Evolutionary conservation across 306 rosid species (phyloP).

Genomic region (Vicia faba): DNA sequence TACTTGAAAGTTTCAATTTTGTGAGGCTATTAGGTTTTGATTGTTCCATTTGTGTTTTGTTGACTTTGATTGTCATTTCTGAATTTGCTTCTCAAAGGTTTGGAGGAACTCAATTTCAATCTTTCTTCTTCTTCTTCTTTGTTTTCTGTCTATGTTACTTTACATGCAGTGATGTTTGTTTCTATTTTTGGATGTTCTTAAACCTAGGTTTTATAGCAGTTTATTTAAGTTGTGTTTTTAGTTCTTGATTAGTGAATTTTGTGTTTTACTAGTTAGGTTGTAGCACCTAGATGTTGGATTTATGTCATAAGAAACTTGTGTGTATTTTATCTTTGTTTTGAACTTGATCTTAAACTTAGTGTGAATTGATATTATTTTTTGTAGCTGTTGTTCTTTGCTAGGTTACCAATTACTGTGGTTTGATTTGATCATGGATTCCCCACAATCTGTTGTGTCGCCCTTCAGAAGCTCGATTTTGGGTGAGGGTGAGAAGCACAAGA

Average conservation of each 20-base stretch:
- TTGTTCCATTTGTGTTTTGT: conserved; percentile 28
- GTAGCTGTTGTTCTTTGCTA: conserved; percentile 44
- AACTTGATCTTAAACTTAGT: conserved; percentile 9
- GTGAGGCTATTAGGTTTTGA: conserved; percentile 22
- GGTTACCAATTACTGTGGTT: conserved; percentile 40
- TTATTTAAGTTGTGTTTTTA: conserved; percentile 23
- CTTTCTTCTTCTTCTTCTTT: conserved; percentile 7
- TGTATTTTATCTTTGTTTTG: conserved; percentile 26
- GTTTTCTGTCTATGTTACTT: not conserved
- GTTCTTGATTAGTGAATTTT: conserved; percentile 15
- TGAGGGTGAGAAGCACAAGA: conserved; percentile 63
- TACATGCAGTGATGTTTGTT: conserved; percentile 22
- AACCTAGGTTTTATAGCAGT: conserved; percentile 19
- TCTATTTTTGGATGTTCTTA: conserved; percentile 36
- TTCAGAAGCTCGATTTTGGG: conserved; percentile 53
- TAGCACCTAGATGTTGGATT: not conserved
- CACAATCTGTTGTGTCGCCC: conserved; percentile 91
- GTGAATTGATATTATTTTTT: conserved; percentile 27
- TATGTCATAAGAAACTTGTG: too few species aligned
- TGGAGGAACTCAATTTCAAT: conserved; percentile 35
- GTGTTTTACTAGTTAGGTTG: conserved; percentile 2
- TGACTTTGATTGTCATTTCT: conserved; percentile 36
- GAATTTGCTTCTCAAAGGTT: conserved; percentile 32
- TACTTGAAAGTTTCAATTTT: conserved; percentile 32
- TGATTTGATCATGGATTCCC: conserved; percentile 66